phyloP scores from a whole-genome alignment of 208 protist species.

The Leishmania gerbilli region DNA sequence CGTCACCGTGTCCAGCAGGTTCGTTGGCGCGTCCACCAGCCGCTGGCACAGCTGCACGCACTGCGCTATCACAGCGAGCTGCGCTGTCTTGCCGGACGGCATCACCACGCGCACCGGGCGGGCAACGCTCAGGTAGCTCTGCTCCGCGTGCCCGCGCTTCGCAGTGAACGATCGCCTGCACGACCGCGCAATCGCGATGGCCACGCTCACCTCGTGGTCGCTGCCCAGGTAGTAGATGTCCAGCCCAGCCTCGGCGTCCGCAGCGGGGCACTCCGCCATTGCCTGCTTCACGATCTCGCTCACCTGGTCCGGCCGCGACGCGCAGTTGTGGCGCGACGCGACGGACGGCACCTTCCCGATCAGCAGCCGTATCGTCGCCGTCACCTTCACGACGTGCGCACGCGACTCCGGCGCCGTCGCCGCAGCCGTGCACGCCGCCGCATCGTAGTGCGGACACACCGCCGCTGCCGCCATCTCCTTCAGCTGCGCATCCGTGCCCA shows the following conservation, averaged over 20 bases:
- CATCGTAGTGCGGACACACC: constrained; percentile 15
- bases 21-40: constrained; percentile 84
- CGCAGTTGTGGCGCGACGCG: constrained; percentile 85
- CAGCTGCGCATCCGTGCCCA: constrained; percentile 48
- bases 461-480: constrained; percentile 7
- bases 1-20: constrained; percentile 83
- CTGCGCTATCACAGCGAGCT: constrained; percentile 32
- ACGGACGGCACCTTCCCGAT: constrained; percentile 42
- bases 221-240: constrained; percentile 64
- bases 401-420: constrained; percentile 16
- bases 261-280: constrained; percentile 23
- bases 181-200: constrained; percentile 55
- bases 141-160: constrained; percentile 50
- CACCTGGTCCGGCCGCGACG: constrained; percentile 61
- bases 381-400: constrained; percentile 29
- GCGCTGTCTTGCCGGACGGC: constrained; percentile 24
- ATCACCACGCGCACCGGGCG: constrained; percentile 50
- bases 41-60: constrained; percentile 80
- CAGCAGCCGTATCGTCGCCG: constrained; percentile 34
- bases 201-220: constrained; percentile 41
- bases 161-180: constrained; percentile 67
- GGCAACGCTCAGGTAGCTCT: constrained; percentile 43
- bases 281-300: constrained; percentile 52
- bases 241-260: constrained; percentile 18
- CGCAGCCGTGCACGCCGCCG: constrained; percentile 11